Conservation (phyloP, 2,329 filamentous ascomycete genomes). For the Lachnellula subtilissima region DNA sequence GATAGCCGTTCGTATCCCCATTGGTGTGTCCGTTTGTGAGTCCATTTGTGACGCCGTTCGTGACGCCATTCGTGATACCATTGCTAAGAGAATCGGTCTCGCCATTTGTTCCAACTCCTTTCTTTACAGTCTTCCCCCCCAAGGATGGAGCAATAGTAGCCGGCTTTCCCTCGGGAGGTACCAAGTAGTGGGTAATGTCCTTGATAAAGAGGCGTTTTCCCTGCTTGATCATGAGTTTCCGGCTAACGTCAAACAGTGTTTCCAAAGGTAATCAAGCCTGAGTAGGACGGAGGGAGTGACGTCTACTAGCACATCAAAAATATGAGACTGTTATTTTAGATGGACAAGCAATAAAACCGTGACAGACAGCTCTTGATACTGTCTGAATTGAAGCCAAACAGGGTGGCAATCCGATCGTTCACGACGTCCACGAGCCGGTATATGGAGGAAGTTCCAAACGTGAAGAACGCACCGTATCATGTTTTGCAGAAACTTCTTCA, state of each 20-base stretch:
- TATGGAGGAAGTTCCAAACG: no score
- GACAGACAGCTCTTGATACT: no score
- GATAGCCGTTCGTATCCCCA: slow-evolving; percentile 24
- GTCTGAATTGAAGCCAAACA: no score
- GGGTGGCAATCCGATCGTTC: no score
- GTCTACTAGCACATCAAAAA: not conserved
- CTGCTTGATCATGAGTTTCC: slow-evolving; percentile 48
- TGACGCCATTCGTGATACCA: slow-evolving; percentile 26
- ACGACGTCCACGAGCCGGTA: no score
- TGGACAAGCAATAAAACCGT: no score
- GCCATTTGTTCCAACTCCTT: slow-evolving; percentile 30
- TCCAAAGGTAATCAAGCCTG: not conserved
- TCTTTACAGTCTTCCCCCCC: slow-evolving; percentile 26
- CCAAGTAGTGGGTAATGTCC: slow-evolving; percentile 90
- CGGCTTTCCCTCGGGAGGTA: slow-evolving; percentile 66
- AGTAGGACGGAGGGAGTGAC: not conserved
- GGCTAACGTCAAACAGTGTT: not conserved
- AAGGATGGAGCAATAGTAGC: slow-evolving; percentile 77
- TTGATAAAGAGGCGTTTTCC: slow-evolving; percentile 96
- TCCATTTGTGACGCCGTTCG: slow-evolving; percentile 28
- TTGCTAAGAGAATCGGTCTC: slow-evolving; percentile 21
- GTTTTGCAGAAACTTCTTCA: slow-evolving; percentile 1
- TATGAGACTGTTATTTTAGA: not conserved
- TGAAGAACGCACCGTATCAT: not conserved
- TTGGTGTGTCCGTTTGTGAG: slow-evolving; percentile 25